Conservation (phyloP, 2,329 filamentous ascomycete species). For the Huntiella abstrusa region DNA sequence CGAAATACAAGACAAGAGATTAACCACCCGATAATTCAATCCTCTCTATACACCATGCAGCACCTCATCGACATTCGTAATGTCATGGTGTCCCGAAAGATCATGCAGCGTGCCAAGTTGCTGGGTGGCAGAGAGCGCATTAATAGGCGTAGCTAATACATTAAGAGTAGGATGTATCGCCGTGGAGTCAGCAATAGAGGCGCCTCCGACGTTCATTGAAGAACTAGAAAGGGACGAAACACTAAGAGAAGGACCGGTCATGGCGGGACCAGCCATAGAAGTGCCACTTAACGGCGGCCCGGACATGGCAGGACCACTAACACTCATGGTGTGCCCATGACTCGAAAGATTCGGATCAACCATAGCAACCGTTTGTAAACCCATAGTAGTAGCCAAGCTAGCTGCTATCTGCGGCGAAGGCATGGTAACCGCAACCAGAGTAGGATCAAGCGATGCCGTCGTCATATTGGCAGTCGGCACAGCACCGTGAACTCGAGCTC, state of each 20-base stretch:
- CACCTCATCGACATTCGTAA: slow-evolving; percentile 5
- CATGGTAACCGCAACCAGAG: slow-evolving; percentile 9
- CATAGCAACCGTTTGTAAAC: slow-evolving; percentile 2
- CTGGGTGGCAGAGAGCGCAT: neutral
- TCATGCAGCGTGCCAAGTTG: slow-evolving; percentile 5
- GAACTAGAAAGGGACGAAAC: too few species aligned
- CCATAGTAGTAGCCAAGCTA: slow-evolving; percentile 9
- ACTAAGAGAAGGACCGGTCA: too few species aligned
- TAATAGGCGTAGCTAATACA: slow-evolving; percentile 8
- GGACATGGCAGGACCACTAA: neutral
- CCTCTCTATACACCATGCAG: slow-evolving; percentile 8
- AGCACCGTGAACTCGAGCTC: slow-evolving; percentile 1
- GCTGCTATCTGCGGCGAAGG: slow-evolving; percentile 8
- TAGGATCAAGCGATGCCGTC: slow-evolving; percentile 7
- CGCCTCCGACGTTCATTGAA: neutral
- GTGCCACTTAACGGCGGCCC: too few species aligned
- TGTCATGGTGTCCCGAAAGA: neutral
- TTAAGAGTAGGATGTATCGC: slow-evolving; percentile 8
- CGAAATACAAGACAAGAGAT: slow-evolving; percentile 1
- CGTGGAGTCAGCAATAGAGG: neutral
- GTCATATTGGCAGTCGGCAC: slow-evolving; percentile 10
- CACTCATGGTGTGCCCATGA: slow-evolving; percentile 4
- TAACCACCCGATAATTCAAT: neutral
- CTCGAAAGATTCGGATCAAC: slow-evolving; percentile 8
- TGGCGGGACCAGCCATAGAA: too few species aligned